phyloP scores from a whole-genome alignment of 208 protist genomes.

The Porcisia hertigi region DNA sequence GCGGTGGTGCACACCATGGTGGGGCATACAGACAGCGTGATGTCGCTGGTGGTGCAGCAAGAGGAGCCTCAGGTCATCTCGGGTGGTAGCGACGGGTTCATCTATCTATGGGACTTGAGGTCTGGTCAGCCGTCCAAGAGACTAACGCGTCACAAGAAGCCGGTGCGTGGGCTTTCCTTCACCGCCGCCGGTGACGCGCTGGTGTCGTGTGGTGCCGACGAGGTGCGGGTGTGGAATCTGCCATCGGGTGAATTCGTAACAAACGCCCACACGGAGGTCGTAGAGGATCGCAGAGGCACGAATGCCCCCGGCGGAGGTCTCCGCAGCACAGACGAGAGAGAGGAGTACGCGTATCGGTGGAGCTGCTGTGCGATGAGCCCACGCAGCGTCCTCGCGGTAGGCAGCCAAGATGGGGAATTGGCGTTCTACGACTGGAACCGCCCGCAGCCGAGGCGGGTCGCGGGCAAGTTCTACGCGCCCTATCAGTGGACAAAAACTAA shows the following conservation, averaged over 20 bases:
- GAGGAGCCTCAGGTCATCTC: slow-evolving; percentile 94
- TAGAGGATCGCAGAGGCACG: background rate
- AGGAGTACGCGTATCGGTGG: slow-evolving; percentile 71
- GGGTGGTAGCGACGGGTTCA: slow-evolving; percentile 92
- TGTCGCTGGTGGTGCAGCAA: slow-evolving; percentile 86
- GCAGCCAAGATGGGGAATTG: slow-evolving; percentile 91
- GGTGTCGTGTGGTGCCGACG: slow-evolving; percentile 94
- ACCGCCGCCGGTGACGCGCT: slow-evolving; percentile 93
- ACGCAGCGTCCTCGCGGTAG: slow-evolving; percentile 94
- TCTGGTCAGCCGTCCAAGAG: slow-evolving; percentile 55
- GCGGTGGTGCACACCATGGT: slow-evolving; percentile 83
- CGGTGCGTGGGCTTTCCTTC: slow-evolving; percentile 92
- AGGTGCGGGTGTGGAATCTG: slow-evolving; percentile 97
- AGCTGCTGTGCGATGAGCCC: slow-evolving; percentile 85
- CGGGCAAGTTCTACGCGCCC: slow-evolving; percentile 54
- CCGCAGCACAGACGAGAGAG: slow-evolving; percentile 5
- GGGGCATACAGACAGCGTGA: slow-evolving; percentile 95
- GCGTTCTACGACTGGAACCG: slow-evolving; percentile 98
- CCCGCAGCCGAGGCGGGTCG: slow-evolving; percentile 46
- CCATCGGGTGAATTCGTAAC: slow-evolving; percentile 95
- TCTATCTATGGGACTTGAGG: slow-evolving; percentile 94
- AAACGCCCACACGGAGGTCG: slow-evolving; percentile 89
- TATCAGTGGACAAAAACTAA: slow-evolving; percentile 84
- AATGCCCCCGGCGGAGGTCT: background rate
- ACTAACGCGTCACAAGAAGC: slow-evolving; percentile 99